Conservation (phyloP, 2,329 filamentous ascomycete genomes). For the Colletotrichum sp. region DNA sequence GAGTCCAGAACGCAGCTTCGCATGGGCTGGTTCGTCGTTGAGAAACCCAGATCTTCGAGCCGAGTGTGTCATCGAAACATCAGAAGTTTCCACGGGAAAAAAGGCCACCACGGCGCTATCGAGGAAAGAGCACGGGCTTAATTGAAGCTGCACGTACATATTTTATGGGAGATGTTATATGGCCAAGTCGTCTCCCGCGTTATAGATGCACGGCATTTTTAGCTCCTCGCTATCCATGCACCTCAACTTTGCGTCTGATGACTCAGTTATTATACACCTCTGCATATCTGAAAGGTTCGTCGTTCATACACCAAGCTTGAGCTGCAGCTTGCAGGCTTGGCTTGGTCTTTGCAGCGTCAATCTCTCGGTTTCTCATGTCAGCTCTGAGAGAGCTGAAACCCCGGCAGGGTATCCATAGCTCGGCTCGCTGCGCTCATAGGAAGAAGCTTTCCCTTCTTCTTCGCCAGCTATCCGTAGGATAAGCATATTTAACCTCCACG, state of each 20-base stretch:
- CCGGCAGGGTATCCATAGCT: neutral
- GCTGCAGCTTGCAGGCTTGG: neutral
- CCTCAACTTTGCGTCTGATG: neutral
- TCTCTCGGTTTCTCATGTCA: neutral
- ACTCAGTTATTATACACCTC: neutral
- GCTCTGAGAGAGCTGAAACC: neutral
- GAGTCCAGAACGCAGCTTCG: neutral
- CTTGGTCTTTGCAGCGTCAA: neutral
- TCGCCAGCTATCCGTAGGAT: neutral
- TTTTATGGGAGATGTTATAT: neutral
- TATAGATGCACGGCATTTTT: neutral
- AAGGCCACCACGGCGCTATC: neutral
- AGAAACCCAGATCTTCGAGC: neutral
- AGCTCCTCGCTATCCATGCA: neutral
- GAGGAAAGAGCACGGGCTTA: neutral
- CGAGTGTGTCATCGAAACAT: neutral
- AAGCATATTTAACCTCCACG: neutral
- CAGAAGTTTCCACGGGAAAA: neutral
- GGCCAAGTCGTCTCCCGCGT: neutral
- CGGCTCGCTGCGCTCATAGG: neutral
- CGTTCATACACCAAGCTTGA: neutral
- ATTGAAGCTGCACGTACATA: neutral
- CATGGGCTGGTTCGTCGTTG: neutral
- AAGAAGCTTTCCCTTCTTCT: neutral
- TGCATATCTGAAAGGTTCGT: neutral